Evolutionary conservation across 805 yeast genomes (phyloP), one percentile per base, ranked within the genome.

Genomic region (Cyberlindnera maritima): DNA sequence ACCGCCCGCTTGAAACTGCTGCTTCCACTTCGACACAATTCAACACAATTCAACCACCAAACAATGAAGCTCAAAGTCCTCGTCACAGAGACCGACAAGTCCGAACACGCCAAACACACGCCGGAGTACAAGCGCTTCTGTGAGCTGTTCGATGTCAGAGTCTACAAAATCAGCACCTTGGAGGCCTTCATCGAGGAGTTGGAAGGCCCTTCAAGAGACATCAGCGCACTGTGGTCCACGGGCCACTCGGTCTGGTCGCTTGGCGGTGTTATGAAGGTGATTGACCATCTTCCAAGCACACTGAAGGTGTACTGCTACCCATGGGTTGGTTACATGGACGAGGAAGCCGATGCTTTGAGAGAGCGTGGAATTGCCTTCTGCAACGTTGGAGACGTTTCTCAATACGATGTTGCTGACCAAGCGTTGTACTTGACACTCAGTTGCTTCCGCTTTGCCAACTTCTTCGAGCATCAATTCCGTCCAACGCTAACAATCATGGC

Each of bases 341-440:
- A 75, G 47, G 81, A 80, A 55, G 75, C 71, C 1, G 49, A 56
- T 9, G 70, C 61, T 4, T 62, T 83, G 64, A 62, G 66, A 25
- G 67, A 66, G 25, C 68, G 74, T 20, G 76, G 75, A 12, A 77
- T 87, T 26, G 57, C 66, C n/a, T 70, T 87, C 52, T 79, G 87
- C 52, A 83, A 87, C 61, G 82, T 81, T 47, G 77, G 87, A 49
- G 67, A 76, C 14, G 70, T 48, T 19, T 46, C 49, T n/a, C 46
- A 41, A 35, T 77, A 71, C 33, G 83, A 85, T 13, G 95, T 87
- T 21, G 86, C 91, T 3, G 94, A 87, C 53, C 66, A 81, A 46
- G 91, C 83, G 2, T 65, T 85, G 36, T 75, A 69, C 57, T 71
- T 82, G 55, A 69, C 85, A 0, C 60, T 86, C 47, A 72, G 79